Conservation (phyloP, 352 stramenopile genomes). For the Phytophthora niederhauseri region DNA sequence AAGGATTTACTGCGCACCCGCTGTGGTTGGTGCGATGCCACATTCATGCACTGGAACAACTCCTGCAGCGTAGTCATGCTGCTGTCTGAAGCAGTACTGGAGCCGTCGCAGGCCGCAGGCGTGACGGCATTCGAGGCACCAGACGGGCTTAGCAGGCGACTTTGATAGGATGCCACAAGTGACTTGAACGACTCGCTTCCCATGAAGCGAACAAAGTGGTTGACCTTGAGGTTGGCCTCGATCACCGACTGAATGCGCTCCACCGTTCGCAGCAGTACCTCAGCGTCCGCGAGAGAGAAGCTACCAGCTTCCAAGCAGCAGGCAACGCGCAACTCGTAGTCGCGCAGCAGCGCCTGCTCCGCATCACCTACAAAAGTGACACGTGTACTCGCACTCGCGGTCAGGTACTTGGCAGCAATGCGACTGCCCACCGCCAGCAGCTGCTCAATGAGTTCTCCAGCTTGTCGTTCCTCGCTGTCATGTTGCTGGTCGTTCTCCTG, state of each 20-base stretch:
- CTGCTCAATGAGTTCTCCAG: slow-evolving; percentile 75
- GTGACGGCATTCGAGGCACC: slow-evolving; percentile 33
- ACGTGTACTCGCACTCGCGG: slow-evolving; percentile 49
- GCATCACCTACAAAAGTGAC: slow-evolving; percentile 77
- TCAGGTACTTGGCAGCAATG: slow-evolving; percentile 72
- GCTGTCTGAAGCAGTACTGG: slow-evolving; percentile 64
- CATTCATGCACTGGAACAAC: slow-evolving; percentile 90
- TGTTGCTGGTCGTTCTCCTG: slow-evolving; percentile 34
- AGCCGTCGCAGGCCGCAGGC: slow-evolving; percentile 34
- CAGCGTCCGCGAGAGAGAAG: slow-evolving; percentile 71
- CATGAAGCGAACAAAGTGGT: slow-evolving; percentile 91
- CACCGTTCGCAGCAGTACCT: slow-evolving; percentile 61
- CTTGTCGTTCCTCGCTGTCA: slow-evolving; percentile 31
- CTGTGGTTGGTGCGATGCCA: slow-evolving; percentile 80
- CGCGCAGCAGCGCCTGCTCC: slow-evolving; percentile 58
- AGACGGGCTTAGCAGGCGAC: slow-evolving; percentile 71
- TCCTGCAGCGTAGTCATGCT: slow-evolving; percentile 88
- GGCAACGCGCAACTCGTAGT: slow-evolving; percentile 65
- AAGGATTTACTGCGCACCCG: slow-evolving; percentile 77
- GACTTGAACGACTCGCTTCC: slow-evolving; percentile 81
- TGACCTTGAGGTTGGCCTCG: slow-evolving; percentile 82
- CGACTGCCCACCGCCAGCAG: slow-evolving; percentile 57
- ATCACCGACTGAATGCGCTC: slow-evolving; percentile 62
- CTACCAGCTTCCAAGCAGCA: slow-evolving; percentile 65
- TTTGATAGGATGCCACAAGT: slow-evolving; percentile 78